These are phyloP conservation scores for Penicillium crystallinum DNA, from an alignment of 495 filamentous ascomycete species.

Conservation along the genomic window DNA sequence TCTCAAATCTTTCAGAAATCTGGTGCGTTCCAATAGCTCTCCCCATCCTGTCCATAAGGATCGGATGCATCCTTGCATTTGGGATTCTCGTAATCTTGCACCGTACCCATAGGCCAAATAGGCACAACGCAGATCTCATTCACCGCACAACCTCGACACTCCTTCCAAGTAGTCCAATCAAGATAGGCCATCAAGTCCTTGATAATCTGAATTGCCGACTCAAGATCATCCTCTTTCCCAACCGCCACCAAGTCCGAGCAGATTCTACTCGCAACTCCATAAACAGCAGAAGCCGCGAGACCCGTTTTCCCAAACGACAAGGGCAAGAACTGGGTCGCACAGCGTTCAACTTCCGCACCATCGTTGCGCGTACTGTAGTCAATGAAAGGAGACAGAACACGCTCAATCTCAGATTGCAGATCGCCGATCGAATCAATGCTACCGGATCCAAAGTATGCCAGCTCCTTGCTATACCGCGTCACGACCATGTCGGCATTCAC, in stretches of 20 bases:
- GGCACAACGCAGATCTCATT: slow-evolving; percentile 63
- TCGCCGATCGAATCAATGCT: slow-evolving; percentile 26
- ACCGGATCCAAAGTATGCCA: slow-evolving; percentile 44
- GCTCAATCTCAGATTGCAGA: slow-evolving; percentile 42
- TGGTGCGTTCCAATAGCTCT: slow-evolving; percentile 35
- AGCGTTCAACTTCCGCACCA: slow-evolving; percentile 38
- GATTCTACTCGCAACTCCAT: slow-evolving; percentile 41
- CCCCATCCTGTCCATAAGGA: slow-evolving; percentile 20
- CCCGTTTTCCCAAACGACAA: not conserved
- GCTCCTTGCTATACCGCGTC: slow-evolving; percentile 48
- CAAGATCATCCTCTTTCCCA: slow-evolving; percentile 22
- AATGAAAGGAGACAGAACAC: slow-evolving; percentile 46
- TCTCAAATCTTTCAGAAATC: not conserved
- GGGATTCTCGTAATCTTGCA: slow-evolving; percentile 49
- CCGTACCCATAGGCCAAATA: slow-evolving; percentile 58
- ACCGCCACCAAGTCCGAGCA: slow-evolving; percentile 47
- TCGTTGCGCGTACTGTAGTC: slow-evolving; percentile 38
- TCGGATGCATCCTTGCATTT: slow-evolving; percentile 36
- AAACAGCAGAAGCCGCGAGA: slow-evolving; percentile 38
- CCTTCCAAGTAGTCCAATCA: slow-evolving; percentile 58
- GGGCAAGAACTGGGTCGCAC: slow-evolving; percentile 46
- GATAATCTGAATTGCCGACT: slow-evolving; percentile 24
- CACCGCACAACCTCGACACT: slow-evolving; percentile 48
- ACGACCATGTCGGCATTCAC: slow-evolving; percentile 56
- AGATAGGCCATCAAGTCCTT: slow-evolving; percentile 44